Conservation (phyloP, 2,329 filamentous ascomycete genomes). For the Fusarium setosum region DNA sequence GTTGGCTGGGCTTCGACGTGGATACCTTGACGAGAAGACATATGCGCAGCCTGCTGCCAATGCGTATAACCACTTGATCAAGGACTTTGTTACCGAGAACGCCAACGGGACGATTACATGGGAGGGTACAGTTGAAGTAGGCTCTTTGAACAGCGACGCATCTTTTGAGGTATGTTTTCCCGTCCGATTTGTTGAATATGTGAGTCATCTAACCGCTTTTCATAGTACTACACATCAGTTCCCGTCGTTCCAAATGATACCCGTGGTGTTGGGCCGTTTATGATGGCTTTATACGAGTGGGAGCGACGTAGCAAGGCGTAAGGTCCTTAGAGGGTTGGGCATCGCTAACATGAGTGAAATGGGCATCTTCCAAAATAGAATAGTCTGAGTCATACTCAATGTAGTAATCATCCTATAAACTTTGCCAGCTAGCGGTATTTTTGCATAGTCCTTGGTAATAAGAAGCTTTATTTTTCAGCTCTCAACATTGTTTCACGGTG, state of each 20-base stretch:
- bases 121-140: conserved; percentile 64
- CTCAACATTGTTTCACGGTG: not conserved
- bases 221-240: conserved; percentile 45
- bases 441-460: no score
- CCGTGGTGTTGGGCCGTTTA: conserved; percentile 45
- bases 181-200: accelerated
- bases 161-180: conserved; percentile 58
- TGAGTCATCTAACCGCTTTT: not conserved
- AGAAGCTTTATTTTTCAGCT: no score
- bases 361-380: no score
- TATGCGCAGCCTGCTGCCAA: conserved; percentile 38
- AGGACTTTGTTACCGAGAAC: conserved; percentile 58
- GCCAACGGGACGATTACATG: conserved; percentile 61
- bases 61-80: conserved; percentile 50
- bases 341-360: no score
- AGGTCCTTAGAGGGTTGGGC: no score
- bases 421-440: no score
- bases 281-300: conserved; percentile 45
- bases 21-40: conserved; percentile 38
- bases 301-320: conserved; percentile 28
- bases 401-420: no score
- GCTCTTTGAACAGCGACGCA: conserved; percentile 60
- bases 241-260: conserved; percentile 42
- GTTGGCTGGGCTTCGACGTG: conserved; percentile 54
- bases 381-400: no score